These are phyloP conservation scores for Taphrina deformans DNA, from an alignment of 1,139 yeast genomes.

Conservation along the genomic window DNA sequence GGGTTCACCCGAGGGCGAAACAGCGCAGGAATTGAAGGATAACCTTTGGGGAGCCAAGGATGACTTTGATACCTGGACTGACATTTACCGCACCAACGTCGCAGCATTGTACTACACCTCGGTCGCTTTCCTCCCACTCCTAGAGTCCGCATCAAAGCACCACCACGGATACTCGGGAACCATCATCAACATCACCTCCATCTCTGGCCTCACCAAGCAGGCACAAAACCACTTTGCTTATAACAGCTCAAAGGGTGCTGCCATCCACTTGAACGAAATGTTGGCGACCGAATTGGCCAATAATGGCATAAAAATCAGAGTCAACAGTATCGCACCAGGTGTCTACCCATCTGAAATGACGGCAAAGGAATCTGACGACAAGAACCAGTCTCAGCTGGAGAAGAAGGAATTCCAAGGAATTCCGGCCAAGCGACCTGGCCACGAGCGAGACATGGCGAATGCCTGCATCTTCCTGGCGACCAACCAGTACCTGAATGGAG, in stretches of 20 bases:
- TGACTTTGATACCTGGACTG: conserved; percentile 25
- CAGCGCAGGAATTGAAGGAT: conserved; percentile 26
- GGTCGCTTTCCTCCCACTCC: conserved; percentile 27
- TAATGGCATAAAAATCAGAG: conserved; percentile 42
- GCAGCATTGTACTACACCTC: conserved; percentile 36
- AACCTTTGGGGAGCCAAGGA: conserved; percentile 8
- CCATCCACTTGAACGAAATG: conserved; percentile 39
- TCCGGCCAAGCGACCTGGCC: conserved; percentile 39
- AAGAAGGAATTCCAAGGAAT: conserved; percentile 28
- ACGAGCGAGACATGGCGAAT: conserved; percentile 40
- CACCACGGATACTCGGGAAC: conserved; percentile 29
- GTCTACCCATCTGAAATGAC: conserved; percentile 41
- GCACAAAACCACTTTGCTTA: conserved; percentile 57
- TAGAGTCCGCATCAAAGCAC: conserved; percentile 21
- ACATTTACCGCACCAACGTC: conserved; percentile 33
- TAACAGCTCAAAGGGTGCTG: conserved; percentile 39
- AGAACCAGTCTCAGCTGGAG: conserved; percentile 30
- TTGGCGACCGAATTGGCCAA: conserved; percentile 38
- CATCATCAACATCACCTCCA: conserved; percentile 32
- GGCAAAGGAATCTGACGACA: conserved; percentile 28
- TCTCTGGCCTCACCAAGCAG: conserved; percentile 41
- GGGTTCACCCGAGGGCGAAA: conserved; percentile 17
- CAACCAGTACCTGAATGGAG: conserved; percentile 37
- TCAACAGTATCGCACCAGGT: conserved; percentile 39
- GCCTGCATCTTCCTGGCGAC: conserved; percentile 38